Conservation (phyloP, 257 asterid genomes). For the Solanum corneliomulleri region DNA sequence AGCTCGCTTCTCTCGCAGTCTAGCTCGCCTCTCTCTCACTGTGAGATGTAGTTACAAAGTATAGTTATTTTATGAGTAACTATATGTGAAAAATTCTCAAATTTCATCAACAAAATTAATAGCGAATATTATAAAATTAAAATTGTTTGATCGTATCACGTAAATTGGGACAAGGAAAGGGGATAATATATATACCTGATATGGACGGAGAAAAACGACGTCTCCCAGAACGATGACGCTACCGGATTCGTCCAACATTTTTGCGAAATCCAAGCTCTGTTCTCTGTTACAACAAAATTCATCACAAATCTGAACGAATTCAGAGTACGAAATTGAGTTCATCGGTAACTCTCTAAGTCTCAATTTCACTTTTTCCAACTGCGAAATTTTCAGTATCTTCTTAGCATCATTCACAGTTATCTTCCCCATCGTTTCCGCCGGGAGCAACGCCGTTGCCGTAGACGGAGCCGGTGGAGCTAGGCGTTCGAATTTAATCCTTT, state of each 20-base stretch:
- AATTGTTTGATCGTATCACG: too few species aligned
- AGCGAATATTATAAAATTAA: too few species aligned
- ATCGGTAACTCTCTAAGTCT: constrained; percentile 36
- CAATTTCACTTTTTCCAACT: constrained; percentile 34
- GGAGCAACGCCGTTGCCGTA: background rate
- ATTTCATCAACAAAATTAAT: background rate
- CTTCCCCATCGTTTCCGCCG: constrained; percentile 3
- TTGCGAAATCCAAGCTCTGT: constrained; percentile 49
- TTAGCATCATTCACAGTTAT: constrained; percentile 32
- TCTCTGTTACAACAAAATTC: constrained; percentile 32
- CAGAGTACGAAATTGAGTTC: constrained; percentile 43
- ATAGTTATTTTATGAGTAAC: rapidly evolving
- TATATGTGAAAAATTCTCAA: constrained; percentile 11
- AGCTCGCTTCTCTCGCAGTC: rapidly evolving
- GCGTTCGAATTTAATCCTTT: constrained; percentile 19
- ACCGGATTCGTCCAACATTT: constrained; percentile 60
- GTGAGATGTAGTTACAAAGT: rapidly evolving
- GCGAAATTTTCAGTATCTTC: constrained; percentile 38
- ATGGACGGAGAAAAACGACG: constrained; percentile 64
- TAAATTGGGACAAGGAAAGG: rapidly evolving
- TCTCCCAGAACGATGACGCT: constrained; percentile 70
- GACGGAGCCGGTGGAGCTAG: constrained; percentile 10
- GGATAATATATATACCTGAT: constrained; percentile 33
- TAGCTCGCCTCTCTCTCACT: too few species aligned
- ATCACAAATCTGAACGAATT: constrained; percentile 37